Percentiles rank a stretch among this genome's conserved stretches.
Evolutionary conservation across 2,329 filamentous ascomycete genomes (phyloP).

Genomic region (Escovopsis sp.): DNA sequence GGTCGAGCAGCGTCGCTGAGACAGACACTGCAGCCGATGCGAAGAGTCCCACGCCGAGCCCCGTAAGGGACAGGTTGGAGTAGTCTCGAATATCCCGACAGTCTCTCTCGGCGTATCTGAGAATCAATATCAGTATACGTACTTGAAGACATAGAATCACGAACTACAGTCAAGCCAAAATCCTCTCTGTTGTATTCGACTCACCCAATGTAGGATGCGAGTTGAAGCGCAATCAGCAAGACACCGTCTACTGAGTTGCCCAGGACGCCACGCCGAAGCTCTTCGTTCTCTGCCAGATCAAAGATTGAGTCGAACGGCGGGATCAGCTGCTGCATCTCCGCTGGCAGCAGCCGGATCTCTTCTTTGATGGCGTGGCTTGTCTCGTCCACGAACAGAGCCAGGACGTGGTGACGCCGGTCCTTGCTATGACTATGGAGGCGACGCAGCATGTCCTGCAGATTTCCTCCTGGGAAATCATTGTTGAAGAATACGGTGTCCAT

Average conservation of each 20-base stretch:
- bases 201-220: too few species aligned
- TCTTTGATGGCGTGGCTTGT: slow-evolving; percentile 1
- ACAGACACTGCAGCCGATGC: slow-evolving; percentile 26
- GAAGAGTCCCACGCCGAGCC: slow-evolving; percentile 30
- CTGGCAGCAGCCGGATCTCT: neutral
- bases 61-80: slow-evolving; percentile 14
- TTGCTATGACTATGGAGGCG: neutral
- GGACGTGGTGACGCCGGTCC: neutral
- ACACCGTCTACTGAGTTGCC: slow-evolving; percentile 29
- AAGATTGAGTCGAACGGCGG: slow-evolving; percentile 23
- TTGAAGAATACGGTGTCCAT: slow-evolving; percentile 1
- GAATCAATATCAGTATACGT: too few species aligned
- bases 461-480: slow-evolving; percentile 4
- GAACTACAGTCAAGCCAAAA: too few species aligned
- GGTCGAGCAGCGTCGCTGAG: slow-evolving; percentile 21
- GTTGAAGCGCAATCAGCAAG: slow-evolving; percentile 15
- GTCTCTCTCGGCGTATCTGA: too few species aligned
- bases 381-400: slow-evolving; percentile 2
- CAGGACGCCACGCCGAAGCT: slow-evolving; percentile 24
- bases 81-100: too few species aligned
- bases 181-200: too few species aligned
- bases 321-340: slow-evolving; percentile 8
- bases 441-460: neutral
- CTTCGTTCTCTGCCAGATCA: slow-evolving; percentile 14
- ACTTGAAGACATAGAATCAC: too few species aligned